Base-by-base conservation (phyloP, 164 flowering plant species). In the Stephania japonica region DNA sequence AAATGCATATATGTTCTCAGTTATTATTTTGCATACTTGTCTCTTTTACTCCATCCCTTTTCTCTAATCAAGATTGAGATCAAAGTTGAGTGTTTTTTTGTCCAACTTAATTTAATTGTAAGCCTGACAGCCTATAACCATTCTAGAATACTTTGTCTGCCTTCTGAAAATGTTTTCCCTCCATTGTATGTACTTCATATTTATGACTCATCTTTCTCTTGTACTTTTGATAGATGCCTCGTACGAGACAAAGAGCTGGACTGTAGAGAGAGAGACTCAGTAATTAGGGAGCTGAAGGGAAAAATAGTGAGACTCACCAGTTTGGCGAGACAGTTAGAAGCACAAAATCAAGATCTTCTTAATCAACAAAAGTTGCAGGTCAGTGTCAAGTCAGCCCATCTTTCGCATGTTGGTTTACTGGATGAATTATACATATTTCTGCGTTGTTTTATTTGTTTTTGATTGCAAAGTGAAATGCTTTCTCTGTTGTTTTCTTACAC, bases 251-350 rank as follows among this genome's bases (percentile, higher is more conserved):
- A 80, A 75, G 98, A 93, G 79, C 85, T 85, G 67, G 85, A 82
- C n/a, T 87, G 86, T 72, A 84, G 92, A 82, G 98, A 93, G 71
- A 95, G 88, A 75, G 98, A 89, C 71, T 79, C 85, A 1, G 85
- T 82, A 71, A 84, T 87, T 67, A 85, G 85, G 76, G 98, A 90
- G 41, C 75, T 91, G 70, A 93, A 91, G 75, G 93, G 87, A 74
- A 95, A 88, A 71, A 74, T 95, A 6, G 91, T 90, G 24, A 84
- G 83, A 78, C 84, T 92, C 18, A 83, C 76, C 69, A 78, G 78
- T 76, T 75, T 82, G 67, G 76, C 82, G 41, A 84, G 90, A 76
- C 90, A 95, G 73, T 53, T 84, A 25, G 98, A 89, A 81, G 76
- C 67, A 72, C 91, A 89, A 69, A 88, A 83, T 72, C 84, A 83